Percentiles rank a stretch among this genome's conserved stretches.
Evolutionary conservation across 2,329 filamentous ascomycete genomes (phyloP).

Genomic region (Fusarium sp.): DNA sequence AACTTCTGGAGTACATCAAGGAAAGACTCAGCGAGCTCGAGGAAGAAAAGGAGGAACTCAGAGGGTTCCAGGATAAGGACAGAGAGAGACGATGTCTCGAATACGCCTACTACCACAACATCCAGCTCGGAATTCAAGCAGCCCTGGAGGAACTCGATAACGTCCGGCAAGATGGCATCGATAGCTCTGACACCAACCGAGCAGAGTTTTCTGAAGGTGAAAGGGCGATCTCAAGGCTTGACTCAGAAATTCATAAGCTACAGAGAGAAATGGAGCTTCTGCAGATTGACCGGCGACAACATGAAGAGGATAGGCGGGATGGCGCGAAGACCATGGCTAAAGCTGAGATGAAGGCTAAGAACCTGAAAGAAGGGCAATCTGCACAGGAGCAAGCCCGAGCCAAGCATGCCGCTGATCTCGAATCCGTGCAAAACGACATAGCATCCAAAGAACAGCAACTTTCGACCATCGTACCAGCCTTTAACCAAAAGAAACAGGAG

Average conservation of each 20-base stretch:
- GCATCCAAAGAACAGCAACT: constrained; percentile 81
- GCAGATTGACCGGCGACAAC: constrained; percentile 83
- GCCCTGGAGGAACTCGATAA: constrained; percentile 87
- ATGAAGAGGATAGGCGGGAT: constrained; percentile 90
- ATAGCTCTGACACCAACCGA: constrained; percentile 84
- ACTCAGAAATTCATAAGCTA: constrained; percentile 81
- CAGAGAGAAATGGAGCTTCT: constrained; percentile 87
- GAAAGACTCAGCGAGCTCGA: constrained; percentile 89
- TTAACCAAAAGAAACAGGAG: constrained; percentile 76
- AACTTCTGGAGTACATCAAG: constrained; percentile 90
- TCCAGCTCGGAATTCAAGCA: constrained; percentile 82
- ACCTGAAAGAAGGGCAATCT: constrained; percentile 83
- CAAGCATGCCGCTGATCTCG: constrained; percentile 77
- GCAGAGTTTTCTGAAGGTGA: constrained; percentile 82
- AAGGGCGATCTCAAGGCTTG: constrained; percentile 79
- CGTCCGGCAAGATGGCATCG: constrained; percentile 81
- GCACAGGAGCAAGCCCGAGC: constrained; percentile 78
- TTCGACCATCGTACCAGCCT: constrained; percentile 78
- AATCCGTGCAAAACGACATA: constrained; percentile 79
- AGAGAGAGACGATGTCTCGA: constrained; percentile 90
- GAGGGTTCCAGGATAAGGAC: constrained; percentile 94
- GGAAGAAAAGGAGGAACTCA: constrained; percentile 95
- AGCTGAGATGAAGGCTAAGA: constrained; percentile 85
- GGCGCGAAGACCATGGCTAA: constrained; percentile 83
- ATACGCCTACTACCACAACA: constrained; percentile 92